These are phyloP conservation scores for Rhodamnia argentea DNA, from an alignment of 345 rosid genomes.

Conservation along the genomic window DNA sequence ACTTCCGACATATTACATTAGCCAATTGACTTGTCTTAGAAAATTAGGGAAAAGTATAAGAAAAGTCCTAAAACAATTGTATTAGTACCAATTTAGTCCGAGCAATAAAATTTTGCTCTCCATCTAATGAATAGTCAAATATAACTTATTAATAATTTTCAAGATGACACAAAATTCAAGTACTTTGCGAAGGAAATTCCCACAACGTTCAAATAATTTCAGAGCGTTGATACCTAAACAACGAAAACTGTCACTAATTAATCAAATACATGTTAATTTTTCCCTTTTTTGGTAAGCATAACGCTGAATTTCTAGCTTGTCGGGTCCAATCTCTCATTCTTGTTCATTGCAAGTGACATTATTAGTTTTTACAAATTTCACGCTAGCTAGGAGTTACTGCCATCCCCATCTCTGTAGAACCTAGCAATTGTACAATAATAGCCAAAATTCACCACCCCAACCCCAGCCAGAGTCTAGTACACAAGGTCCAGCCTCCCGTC, in stretches of 20 bases:
- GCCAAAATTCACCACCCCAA: constrained; percentile 24
- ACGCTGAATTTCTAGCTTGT: neutral
- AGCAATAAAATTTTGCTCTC: neutral
- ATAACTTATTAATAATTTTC: no score
- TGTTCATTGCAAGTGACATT: neutral
- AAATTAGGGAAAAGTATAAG: neutral
- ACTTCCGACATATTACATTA: neutral
- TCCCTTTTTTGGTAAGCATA: neutral
- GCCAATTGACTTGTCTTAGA: neutral
- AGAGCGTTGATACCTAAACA: neutral
- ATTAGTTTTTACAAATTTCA: neutral
- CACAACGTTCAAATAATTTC: neutral
- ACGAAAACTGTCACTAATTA: neutral
- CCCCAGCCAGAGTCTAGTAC: constrained; percentile 26
- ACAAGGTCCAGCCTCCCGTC: constrained; percentile 38
- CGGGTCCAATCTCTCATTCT: neutral
- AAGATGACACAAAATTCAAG: neutral
- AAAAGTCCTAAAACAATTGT: no score
- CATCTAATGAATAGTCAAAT: neutral
- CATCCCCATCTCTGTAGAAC: constrained; percentile 1
- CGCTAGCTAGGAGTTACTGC: neutral
- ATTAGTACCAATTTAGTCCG: no score
- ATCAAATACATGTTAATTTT: neutral
- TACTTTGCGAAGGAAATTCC: neutral
- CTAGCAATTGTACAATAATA: constrained; percentile 27